A percentile compares a stretch with the other conserved stretches of the same genome.
Conservation (phyloP, 2,329 filamentous ascomycete genomes). For the Neoascochyta sp. region DNA sequence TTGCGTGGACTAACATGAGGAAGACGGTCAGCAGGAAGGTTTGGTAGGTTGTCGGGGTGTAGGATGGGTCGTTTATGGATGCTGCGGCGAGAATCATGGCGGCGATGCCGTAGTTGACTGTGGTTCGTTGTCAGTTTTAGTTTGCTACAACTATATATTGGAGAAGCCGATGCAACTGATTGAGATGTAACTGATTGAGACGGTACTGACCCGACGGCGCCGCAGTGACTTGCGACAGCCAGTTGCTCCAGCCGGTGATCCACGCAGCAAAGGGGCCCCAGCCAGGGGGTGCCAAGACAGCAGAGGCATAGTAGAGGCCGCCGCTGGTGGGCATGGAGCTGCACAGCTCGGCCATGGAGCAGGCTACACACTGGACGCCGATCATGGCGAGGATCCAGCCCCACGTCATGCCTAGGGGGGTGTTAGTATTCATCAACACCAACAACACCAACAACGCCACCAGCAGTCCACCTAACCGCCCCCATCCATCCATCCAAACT, state of each 20-base stretch:
- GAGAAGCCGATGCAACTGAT: no score
- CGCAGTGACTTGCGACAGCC: constrained; percentile 63
- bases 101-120: constrained; percentile 62
- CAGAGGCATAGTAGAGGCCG: constrained; percentile 70
- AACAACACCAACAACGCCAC: no score
- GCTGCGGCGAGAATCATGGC: constrained; percentile 69
- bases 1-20: constrained; percentile 64
- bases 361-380: constrained; percentile 67
- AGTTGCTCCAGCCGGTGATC: constrained; percentile 69
- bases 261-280: constrained; percentile 65
- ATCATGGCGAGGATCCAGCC: constrained; percentile 71
- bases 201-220: constrained; percentile 51
- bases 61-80: constrained; percentile 65
- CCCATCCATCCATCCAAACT: no score
- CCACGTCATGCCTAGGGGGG: constrained; percentile 63
- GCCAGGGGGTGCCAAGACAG: constrained; percentile 63
- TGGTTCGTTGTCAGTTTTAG: constrained; percentile 4
- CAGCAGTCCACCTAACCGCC: no score
- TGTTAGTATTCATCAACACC: constrained; percentile 1
- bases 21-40: constrained; percentile 64
- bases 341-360: constrained; percentile 64
- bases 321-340: constrained; percentile 69
- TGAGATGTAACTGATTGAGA: background rate
- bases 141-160: no score
- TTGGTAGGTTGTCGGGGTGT: constrained; percentile 62